phyloP scores from a whole-genome alignment of 306 rosid genomes.

The Gleditsia sinensis region DNA sequence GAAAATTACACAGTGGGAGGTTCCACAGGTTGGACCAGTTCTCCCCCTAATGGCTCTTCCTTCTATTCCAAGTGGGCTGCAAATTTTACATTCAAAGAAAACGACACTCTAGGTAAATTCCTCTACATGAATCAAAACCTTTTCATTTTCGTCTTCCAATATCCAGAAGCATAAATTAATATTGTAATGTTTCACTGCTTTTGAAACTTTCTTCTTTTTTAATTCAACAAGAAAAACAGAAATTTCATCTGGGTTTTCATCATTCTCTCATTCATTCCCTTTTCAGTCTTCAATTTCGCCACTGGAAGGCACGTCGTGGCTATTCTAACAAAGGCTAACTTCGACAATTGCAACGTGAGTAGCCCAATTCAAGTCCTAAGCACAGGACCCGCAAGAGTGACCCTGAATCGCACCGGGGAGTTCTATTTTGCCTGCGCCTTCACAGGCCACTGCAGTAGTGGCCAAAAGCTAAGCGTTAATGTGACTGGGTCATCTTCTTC shows the following conservation, averaged over 20 bases:
- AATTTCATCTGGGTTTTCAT: background rate
- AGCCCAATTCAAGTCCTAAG: background rate
- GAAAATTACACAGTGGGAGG: slow-evolving; percentile 42
- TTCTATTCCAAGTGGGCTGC: slow-evolving; percentile 51
- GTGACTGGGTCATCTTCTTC: slow-evolving; percentile 19
- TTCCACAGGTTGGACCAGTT: slow-evolving; percentile 44
- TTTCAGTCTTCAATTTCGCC: slow-evolving; percentile 41
- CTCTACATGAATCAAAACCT: background rate
- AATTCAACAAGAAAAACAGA: no score
- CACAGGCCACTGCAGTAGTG: slow-evolving; percentile 43
- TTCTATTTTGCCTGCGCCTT: slow-evolving; percentile 44
- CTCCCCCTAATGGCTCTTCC: slow-evolving; percentile 38
- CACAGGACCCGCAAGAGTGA: slow-evolving; percentile 31
- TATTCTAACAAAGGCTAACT: slow-evolving; percentile 17
- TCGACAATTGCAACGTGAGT: slow-evolving; percentile 8
- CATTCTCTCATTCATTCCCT: background rate
- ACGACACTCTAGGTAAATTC: slow-evolving; percentile 44
- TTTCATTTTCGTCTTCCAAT: no score
- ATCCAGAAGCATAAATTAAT: no score
- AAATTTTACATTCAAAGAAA: slow-evolving; percentile 23
- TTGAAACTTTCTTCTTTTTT: no score
- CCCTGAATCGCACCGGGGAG: background rate
- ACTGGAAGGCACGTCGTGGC: slow-evolving; percentile 42
- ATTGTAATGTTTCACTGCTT: background rate
- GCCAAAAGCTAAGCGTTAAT: slow-evolving; percentile 54